Percentiles rank a stretch among this genome's conserved stretches.
phyloP scores from a whole-genome alignment of 2,329 filamentous ascomycete species.

The Nakataea oryzae region DNA sequence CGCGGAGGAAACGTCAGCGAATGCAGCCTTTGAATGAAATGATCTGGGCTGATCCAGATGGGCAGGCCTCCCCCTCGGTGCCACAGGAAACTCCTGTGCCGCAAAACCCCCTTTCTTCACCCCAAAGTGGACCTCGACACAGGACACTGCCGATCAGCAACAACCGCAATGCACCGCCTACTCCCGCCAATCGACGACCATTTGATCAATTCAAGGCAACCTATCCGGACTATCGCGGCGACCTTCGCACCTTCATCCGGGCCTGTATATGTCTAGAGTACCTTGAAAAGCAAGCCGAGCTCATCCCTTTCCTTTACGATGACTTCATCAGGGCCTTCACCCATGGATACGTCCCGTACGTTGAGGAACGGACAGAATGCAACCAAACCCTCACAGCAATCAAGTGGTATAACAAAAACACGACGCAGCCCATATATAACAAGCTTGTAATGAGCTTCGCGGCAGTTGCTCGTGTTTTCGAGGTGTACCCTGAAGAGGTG shows the following conservation, averaged over 20 bases:
- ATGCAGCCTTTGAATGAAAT: neutral
- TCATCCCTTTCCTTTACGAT: conserved; percentile 37
- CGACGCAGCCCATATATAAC: conserved; percentile 12
- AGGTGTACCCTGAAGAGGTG: conserved; percentile 8
- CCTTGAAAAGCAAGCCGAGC: conserved; percentile 20
- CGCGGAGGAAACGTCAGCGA: neutral
- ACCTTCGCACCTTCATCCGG: conserved; percentile 28
- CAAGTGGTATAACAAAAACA: conserved; percentile 27
- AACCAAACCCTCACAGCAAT: conserved; percentile 21
- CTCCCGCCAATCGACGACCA: neutral
- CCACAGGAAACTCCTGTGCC: neutral
- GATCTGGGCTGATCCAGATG: neutral
- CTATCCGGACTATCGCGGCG: conserved; percentile 33
- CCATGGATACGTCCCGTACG: conserved; percentile 29
- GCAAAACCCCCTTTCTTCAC: neutral
- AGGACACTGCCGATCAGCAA: neutral
- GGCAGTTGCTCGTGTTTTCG: conserved; percentile 8
- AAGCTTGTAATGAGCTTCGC: conserved; percentile 14
- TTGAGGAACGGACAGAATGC: conserved; percentile 15
- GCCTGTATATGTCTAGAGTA: conserved; percentile 30
- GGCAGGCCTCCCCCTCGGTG: neutral
- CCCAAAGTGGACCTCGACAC: neutral
- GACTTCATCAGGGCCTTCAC: conserved; percentile 38
- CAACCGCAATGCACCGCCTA: neutral
- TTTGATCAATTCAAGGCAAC: conserved; percentile 19